Conservation (phyloP, 2,329 filamentous ascomycete genomes). For the Microthyrium microscopicum region DNA sequence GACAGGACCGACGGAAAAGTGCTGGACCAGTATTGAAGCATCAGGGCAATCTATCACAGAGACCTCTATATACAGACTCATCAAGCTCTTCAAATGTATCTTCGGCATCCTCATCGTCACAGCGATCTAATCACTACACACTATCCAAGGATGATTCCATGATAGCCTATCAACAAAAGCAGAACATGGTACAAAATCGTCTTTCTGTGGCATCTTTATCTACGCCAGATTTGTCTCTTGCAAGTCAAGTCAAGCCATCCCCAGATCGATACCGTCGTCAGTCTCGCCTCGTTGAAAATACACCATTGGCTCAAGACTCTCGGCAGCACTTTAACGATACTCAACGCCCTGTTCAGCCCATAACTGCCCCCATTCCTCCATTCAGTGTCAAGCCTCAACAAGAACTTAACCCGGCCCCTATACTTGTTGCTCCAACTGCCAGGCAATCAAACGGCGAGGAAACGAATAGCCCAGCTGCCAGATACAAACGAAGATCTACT, state of each 20-base stretch:
- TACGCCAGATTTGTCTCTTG: conserved; percentile 38
- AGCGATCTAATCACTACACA: conserved; percentile 15
- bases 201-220: conserved; percentile 33
- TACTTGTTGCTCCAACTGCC: neutral
- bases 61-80: too few species aligned
- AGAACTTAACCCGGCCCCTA: neutral
- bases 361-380: conserved; percentile 12
- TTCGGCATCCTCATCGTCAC: conserved; percentile 32
- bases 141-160: conserved; percentile 33
- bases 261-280: conserved; percentile 72
- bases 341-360: conserved; percentile 8
- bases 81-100: too few species aligned
- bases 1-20: too few species aligned
- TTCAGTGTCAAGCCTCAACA: neutral
- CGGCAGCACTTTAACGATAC: neutral
- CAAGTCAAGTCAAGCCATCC: conserved; percentile 43
- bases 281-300: conserved; percentile 38
- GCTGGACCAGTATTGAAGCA: too few species aligned
- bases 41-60: too few species aligned
- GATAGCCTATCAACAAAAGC: conserved; percentile 23
- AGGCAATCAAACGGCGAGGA: neutral
- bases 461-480: conserved; percentile 29
- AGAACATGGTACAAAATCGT: conserved; percentile 25
- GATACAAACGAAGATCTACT: conserved; percentile 70
- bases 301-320: conserved; percentile 13